Evolutionary conservation across 495 filamentous ascomycete species (phyloP), one percentile per base, ranked within the genome.

Genomic region (Achaetomiella virescens): DNA sequence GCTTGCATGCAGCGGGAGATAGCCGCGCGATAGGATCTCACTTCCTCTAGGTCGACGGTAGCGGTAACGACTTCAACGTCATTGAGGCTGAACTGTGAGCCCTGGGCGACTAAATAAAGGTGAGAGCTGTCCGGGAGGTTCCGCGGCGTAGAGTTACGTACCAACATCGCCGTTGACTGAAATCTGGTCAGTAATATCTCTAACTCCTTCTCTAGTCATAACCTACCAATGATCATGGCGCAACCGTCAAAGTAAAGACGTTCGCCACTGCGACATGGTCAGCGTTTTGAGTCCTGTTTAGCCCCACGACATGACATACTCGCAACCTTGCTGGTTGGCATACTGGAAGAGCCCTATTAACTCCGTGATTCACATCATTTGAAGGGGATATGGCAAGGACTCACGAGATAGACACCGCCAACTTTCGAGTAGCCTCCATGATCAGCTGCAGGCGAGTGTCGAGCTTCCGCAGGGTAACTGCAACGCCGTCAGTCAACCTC

Each of bases 61-160:
- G 90, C 90, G 3, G 84, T 88, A 33, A 89, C 71, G 12, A 95
- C 88, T 63, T 95, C 90, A n/a, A 93, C 87, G 55, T 93, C 90
- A 24, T 83, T 79, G 15, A 96, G 69, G 7, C 77, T 83, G 70
- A 91, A 95, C 64, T 90, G 88, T 2, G 80, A 80, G 24, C 80
- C 83, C 70, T 87, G 86, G 3, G 81, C 89, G 6, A 91, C 77
- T 42, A 88, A 74, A 5, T 11, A 83, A 84, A 48, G 45, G 89
- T 90, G 45, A 85, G 29, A 8, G 3, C 3, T 5, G 29, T 35
- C 4, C 27, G 4, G n/a, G 0, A 29, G 22, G 15, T 48, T 8
- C 2, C 25, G 14, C 17, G 7, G 24, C 7, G 35, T 22, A 2
- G 14, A 7, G n/a, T 43, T 12, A 17, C 58, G n/a, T 52, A 60